These are phyloP conservation scores for Leptographium radiaticola DNA, from an alignment of 2,329 filamentous ascomycete genomes.

Conservation along the genomic window DNA sequence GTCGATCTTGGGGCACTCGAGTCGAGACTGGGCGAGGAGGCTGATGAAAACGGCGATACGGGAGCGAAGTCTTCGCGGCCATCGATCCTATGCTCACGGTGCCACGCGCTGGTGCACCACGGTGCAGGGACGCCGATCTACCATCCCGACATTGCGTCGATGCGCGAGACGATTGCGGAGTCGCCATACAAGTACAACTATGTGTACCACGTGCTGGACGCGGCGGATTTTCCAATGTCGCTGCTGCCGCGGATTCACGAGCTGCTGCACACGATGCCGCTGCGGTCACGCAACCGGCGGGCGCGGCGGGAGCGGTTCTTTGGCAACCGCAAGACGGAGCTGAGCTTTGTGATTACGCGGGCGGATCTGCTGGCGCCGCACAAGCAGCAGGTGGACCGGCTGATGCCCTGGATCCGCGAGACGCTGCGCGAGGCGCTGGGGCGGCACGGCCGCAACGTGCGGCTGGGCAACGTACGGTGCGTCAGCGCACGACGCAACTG, in stretches of 20 bases:
- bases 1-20: constrained; percentile 28
- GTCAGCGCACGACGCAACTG: constrained; percentile 78
- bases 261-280: constrained; percentile 55
- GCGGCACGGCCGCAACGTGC: constrained; percentile 49
- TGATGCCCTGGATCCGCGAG: constrained; percentile 75
- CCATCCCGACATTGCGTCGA: constrained; percentile 68
- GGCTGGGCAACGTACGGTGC: constrained; percentile 76
- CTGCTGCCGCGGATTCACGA: constrained; percentile 64
- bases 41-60: neutral
- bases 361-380: constrained; percentile 74
- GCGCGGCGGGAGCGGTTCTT: constrained; percentile 54
- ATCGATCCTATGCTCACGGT: constrained; percentile 68
- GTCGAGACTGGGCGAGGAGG: neutral
- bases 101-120: constrained; percentile 71
- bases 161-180: constrained; percentile 74
- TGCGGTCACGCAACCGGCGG: constrained; percentile 70
- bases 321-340: constrained; percentile 55
- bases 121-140: constrained; percentile 56
- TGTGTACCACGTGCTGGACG: constrained; percentile 89
- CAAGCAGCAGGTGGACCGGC: constrained; percentile 67
- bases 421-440: constrained; percentile 69
- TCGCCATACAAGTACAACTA: constrained; percentile 86
- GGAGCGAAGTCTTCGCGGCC: neutral
- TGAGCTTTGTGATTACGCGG: constrained; percentile 85
- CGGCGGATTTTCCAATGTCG: constrained; percentile 94